These are phyloP conservation scores for Isoetes engelmannii DNA, from an alignment of 83 land plant genomes.

Conservation along the genomic window DNA sequence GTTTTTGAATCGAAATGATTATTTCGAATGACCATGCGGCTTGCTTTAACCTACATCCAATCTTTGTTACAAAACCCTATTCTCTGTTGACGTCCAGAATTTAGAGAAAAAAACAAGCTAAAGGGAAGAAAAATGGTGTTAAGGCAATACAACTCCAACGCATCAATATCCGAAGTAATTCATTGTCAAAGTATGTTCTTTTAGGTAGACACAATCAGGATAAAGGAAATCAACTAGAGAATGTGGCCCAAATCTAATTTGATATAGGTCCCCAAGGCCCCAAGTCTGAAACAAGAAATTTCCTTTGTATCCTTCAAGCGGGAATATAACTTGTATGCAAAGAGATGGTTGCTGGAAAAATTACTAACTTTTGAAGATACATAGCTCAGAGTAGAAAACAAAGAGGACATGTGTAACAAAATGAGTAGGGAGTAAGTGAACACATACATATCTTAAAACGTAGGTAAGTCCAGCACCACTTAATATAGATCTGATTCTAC, in stretches of 20 bases:
- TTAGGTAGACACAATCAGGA: neutral
- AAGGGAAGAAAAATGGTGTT: neutral
- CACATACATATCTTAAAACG: too few relatives aligned
- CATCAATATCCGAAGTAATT: neutral
- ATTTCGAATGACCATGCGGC: neutral
- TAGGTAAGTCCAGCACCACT: too few relatives aligned
- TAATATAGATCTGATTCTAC: too few relatives aligned
- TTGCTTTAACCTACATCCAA: neutral
- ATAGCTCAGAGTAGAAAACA: neutral
- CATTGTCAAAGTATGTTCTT: neutral
- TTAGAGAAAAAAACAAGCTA: neutral
- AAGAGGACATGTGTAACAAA: neutral
- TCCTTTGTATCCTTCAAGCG: neutral
- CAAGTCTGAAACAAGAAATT: neutral
- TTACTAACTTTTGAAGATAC: neutral
- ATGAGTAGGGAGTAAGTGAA: too few relatives aligned
- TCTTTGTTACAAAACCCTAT: neutral
- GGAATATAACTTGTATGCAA: neutral
- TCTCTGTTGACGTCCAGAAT: neutral
- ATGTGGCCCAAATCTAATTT: too few relatives aligned
- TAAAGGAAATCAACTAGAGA: neutral
- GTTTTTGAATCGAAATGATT: neutral
- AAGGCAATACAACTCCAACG: neutral
- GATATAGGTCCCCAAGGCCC: too few relatives aligned
- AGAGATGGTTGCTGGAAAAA: neutral